Percentiles rank a stretch among this genome's conserved stretches.
Conservation (phyloP, 495 filamentous ascomycete genomes). For the Penicillium mononematosum region DNA sequence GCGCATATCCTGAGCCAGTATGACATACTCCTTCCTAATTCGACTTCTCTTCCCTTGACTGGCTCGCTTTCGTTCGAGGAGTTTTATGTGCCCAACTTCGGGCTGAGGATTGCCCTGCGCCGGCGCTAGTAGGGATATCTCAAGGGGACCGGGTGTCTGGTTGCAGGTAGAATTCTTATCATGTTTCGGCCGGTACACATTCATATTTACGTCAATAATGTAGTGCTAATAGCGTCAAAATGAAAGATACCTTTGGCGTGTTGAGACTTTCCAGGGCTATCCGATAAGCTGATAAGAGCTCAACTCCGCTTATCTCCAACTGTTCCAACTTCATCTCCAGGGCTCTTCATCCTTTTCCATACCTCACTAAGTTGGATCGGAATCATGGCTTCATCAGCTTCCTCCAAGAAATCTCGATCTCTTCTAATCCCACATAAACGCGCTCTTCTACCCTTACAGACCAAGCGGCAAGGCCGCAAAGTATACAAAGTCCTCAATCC, state of each 20-base stretch:
- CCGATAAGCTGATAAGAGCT: neutral
- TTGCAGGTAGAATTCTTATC: neutral
- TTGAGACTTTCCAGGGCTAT: neutral
- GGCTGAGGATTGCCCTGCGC: conserved; percentile 22
- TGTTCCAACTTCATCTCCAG: neutral
- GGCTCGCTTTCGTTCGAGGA: conserved; percentile 30
- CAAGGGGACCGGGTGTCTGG: neutral
- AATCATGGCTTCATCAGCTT: neutral
- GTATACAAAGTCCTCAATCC: conserved; percentile 23
- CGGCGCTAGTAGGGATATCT: neutral
- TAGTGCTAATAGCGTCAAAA: neutral
- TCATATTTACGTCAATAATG: neutral
- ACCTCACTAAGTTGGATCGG: neutral
- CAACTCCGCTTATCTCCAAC: neutral
- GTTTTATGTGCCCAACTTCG: conserved; percentile 30
- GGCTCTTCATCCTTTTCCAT: neutral
- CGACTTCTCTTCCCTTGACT: conserved; percentile 6
- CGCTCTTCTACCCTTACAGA: conserved; percentile 10
- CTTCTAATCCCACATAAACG: conserved; percentile 24
- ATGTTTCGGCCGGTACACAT: neutral
- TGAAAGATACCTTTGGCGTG: neutral
- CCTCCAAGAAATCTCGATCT: conserved; percentile 8
- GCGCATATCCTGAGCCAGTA: conserved; percentile 48
- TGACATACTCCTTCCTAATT: conserved; percentile 39
- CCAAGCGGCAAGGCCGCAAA: neutral